Percentiles rank a stretch among this genome's conserved stretches.
Conservation (phyloP, 106 monocot species). For the Vanilla planifolia region DNA sequence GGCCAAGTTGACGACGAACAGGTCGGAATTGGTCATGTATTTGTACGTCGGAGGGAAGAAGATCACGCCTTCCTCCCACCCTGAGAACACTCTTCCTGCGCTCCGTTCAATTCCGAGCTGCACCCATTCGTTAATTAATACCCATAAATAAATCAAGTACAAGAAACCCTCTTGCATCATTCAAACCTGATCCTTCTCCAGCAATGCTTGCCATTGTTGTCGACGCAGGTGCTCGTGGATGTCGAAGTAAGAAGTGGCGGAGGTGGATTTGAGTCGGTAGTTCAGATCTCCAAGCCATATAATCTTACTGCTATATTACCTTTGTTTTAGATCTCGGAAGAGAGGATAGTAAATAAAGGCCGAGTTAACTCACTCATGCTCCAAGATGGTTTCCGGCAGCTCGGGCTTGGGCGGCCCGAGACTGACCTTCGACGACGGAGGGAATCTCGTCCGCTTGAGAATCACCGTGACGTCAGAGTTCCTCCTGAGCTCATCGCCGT, state of each 20-base stretch:
- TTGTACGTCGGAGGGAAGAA: slow-evolving; percentile 87
- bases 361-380: slow-evolving; percentile 54
- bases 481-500: slow-evolving; percentile 66
- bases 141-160: too few species aligned
- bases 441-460: slow-evolving; percentile 62
- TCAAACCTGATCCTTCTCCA: slow-evolving; percentile 84
- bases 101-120: slow-evolving; percentile 52
- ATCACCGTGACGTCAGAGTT: slow-evolving; percentile 72
- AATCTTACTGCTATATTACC: slow-evolving; percentile 38
- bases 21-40: slow-evolving; percentile 54
- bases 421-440: slow-evolving; percentile 4
- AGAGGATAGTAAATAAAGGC: neutral
- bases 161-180: too few species aligned
- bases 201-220: slow-evolving; percentile 57
- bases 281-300: slow-evolving; percentile 94
- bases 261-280: slow-evolving; percentile 35
- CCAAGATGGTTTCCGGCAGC: slow-evolving; percentile 57
- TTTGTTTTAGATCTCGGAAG: neutral
- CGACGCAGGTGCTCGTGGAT: slow-evolving; percentile 33
- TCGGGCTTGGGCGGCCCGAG: neutral
- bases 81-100: slow-evolving; percentile 54
- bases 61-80: slow-evolving; percentile 84
- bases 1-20: slow-evolving; percentile 29
- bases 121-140: too few species aligned
- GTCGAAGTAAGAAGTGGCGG: slow-evolving; percentile 23